Evolutionary conservation across 371 early-diverging fungal species (phyloP), one percentile per base, ranked within the genome.

Genomic region (Mucor lusitanicus): DNA sequence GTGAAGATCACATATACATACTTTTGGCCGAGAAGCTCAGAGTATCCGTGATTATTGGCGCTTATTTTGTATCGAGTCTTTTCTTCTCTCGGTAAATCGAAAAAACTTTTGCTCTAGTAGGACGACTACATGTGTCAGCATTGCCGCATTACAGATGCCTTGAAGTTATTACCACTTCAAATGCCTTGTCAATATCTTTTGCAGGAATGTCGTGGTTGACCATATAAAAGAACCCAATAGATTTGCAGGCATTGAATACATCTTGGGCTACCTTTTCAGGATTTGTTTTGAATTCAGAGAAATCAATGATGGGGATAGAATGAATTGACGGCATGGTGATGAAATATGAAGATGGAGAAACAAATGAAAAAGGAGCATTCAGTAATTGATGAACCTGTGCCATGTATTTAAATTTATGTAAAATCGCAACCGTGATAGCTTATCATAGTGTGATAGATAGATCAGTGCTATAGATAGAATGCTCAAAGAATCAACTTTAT

Each of bases 201-300:
- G 77, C 65, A 13, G 81, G 66, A 40, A 89, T 66, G 27, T 80
- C 85, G 55, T 88, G 88, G 64, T 89, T 85, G 60, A 80, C 77
- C 64, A 88, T 78, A 55, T 87, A 89, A 58, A 89, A 86, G 73
- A 89, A 89, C 9, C 88, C 90, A 65, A 88, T 85, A 19, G 83
- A 73, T 42, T 79, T 81, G 54, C 85, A 81, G 6, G 89, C 89
- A 12, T 80, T 78, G 40, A 78, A 64, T 9, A 89, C 73, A 3
- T 69, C 61, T 63, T 69, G 69, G 27, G 70, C 73, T 11, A 69
- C 67, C 32, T 66, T 61, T 23, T 73, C 57, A 12, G 73, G 67
- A n/a, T 73, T 56, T 21, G 57, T 40, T 27, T 67, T 55, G 57
- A 60, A 69, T 15, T 66, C 40, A 32, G 73, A 32, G 25, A 73